A percentile compares a stretch with the other conserved stretches of the same genome.
These are phyloP conservation scores for Penicillium capsulatum DNA, from an alignment of 2,329 filamentous ascomycete genomes.

Conservation along the genomic window DNA sequence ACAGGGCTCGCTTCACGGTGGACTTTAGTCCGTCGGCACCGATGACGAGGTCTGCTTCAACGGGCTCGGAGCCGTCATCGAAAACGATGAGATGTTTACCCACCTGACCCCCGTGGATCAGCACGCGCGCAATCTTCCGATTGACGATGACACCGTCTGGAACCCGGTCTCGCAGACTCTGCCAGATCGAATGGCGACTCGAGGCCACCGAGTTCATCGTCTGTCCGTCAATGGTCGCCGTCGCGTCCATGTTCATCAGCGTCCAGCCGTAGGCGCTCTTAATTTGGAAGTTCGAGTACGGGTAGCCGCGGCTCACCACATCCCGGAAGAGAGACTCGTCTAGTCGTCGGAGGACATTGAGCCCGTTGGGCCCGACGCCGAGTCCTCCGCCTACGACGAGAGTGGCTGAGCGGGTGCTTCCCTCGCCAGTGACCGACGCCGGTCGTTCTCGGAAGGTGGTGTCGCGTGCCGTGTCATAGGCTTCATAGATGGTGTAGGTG, in stretches of 20 bases:
- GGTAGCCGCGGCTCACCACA: constrained; percentile 35
- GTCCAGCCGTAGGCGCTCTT: constrained; percentile 34
- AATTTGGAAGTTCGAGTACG: constrained; percentile 30
- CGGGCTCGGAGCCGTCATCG: constrained; percentile 29
- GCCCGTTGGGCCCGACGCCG: constrained; percentile 39
- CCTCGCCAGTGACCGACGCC: constrained; percentile 9
- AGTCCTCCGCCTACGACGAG: constrained; percentile 39
- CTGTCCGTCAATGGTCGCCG: constrained; percentile 3
- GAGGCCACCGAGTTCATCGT: constrained; percentile 33
- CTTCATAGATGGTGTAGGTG: constrained; percentile 40
- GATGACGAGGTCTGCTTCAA: constrained; percentile 41
- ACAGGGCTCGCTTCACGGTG: constrained; percentile 35
- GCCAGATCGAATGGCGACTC: constrained; percentile 40
- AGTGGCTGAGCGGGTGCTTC: constrained; percentile 29
- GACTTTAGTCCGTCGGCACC: constrained; percentile 44
- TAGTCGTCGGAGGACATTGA: constrained; percentile 37
- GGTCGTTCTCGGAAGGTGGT: constrained; percentile 16
- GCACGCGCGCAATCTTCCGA: constrained; percentile 30
- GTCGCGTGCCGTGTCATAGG: constrained; percentile 33
- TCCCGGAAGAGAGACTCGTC: constrained; percentile 34
- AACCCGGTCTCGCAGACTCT: constrained; percentile 33
- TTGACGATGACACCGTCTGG: constrained; percentile 33
- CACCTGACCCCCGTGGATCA: constrained; percentile 17
- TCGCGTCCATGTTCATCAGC: constrained; percentile 25
- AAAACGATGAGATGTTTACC: constrained; percentile 32